phyloP scores from a whole-genome alignment of 192 early-diverging fungal species.

The Endogone sp. region DNA sequence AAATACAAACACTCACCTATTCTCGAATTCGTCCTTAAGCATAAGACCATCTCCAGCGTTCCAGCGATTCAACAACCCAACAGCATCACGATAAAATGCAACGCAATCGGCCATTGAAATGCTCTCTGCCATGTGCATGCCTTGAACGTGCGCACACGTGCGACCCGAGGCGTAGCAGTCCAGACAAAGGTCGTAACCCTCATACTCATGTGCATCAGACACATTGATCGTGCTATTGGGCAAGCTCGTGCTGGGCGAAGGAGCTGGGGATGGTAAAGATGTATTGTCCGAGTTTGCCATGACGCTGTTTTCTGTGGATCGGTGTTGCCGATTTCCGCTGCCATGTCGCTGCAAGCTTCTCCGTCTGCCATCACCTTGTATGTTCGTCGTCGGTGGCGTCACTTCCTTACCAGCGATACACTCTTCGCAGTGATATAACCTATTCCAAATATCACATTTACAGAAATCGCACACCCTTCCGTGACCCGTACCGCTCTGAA shows the following conservation, averaged over 20 bases:
- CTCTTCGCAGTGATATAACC: slow-evolving; percentile 15
- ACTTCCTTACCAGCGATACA: slow-evolving; percentile 2
- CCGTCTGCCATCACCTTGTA: not conserved
- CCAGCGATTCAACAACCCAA: not conserved
- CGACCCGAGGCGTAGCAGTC: slow-evolving; percentile 19
- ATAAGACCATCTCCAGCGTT: not conserved
- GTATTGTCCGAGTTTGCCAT: too few species aligned
- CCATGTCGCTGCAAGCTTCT: too few species aligned
- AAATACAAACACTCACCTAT: not conserved
- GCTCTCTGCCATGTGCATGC: slow-evolving; percentile 11
- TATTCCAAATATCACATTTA: slow-evolving; percentile 11
- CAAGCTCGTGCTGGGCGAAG: too few species aligned
- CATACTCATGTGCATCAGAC: not conserved
- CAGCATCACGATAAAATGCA: not conserved
- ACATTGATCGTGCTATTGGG: not conserved
- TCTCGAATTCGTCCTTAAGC: not conserved
- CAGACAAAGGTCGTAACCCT: slow-evolving; percentile 16
- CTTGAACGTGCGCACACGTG: slow-evolving; percentile 7
- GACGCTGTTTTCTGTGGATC: too few species aligned
- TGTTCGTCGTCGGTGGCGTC: not conserved
- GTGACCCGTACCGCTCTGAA: not conserved
- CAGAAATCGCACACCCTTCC: slow-evolving; percentile 21
- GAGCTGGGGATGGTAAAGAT: too few species aligned
- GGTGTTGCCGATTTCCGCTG: too few species aligned
- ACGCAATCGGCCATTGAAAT: not conserved